Evolutionary conservation across 1,284 basidiomycete species (phyloP).

Genomic region (Lignosus rhinocerotis): DNA sequence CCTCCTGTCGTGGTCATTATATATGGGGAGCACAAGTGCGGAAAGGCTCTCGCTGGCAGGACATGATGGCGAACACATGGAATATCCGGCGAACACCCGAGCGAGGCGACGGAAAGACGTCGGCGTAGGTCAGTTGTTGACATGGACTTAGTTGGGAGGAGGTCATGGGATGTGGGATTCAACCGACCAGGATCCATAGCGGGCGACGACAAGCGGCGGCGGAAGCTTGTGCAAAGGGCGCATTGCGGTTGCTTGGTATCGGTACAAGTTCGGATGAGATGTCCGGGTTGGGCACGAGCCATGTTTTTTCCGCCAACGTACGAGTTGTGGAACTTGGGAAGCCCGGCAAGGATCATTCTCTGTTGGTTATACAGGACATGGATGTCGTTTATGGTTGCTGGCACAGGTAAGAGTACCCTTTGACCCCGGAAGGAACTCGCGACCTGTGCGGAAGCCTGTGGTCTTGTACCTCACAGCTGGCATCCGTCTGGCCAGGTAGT

Average conservation of each 20-base stretch:
- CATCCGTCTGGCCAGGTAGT: not conserved
- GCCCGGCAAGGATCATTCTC: not conserved
- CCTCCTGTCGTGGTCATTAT: conserved; percentile 11
- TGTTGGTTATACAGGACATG: not conserved
- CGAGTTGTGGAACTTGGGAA: not conserved
- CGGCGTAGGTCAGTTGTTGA: conserved; percentile 36
- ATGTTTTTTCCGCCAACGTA: conserved; percentile 16
- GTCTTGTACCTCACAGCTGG: not conserved
- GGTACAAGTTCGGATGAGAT: conserved; percentile 23
- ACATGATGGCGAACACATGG: conserved; percentile 13
- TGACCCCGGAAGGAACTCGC: conserved; percentile 11
- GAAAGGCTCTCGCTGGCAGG: conserved; percentile 4
- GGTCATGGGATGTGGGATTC: conserved; percentile 27
- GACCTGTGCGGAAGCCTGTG: conserved; percentile 2
- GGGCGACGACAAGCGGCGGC: conserved; percentile 11
- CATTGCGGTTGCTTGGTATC: conserved; percentile 2
- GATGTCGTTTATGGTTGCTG: not conserved
- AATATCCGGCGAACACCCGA: conserved; percentile 48
- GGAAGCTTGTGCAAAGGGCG: conserved; percentile 10
- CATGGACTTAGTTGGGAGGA: conserved; percentile 4
- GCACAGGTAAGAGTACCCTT: not conserved
- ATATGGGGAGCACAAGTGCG: conserved; percentile 8
- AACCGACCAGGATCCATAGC: conserved; percentile 15
- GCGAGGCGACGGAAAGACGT: conserved; percentile 44
- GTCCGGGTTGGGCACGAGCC: conserved; percentile 4